Conservation (phyloP, 768 basidiomycete genomes). For the Hypsizygus marmoreus region DNA sequence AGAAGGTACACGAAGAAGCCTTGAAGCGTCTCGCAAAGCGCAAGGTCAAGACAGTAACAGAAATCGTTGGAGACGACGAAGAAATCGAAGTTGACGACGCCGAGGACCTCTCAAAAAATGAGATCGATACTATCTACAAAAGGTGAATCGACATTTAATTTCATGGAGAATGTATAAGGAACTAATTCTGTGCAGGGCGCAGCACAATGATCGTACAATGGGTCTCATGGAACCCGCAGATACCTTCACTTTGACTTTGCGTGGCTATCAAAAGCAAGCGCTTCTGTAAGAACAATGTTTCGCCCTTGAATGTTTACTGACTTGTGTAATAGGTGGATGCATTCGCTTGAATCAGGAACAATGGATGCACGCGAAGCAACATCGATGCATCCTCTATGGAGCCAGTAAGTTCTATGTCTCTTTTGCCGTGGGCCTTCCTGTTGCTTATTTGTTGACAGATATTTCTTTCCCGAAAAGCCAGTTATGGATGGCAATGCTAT, state of each 20-base stretch:
- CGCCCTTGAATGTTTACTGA: neutral
- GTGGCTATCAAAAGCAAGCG: conserved; percentile 94
- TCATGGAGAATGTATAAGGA: neutral
- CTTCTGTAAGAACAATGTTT: conserved; percentile 50
- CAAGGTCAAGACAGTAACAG: conserved; percentile 49
- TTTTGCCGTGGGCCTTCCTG: neutral
- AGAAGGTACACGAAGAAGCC: conserved; percentile 39
- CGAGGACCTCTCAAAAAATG: conserved; percentile 79
- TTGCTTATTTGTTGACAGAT: conserved; percentile 61
- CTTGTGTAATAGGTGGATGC: conserved; percentile 74
- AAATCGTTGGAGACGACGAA: conserved; percentile 80
- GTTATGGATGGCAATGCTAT: conserved; percentile 53
- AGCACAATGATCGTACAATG: conserved; percentile 75
- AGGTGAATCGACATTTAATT: conserved; percentile 48
- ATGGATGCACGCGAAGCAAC: conserved; percentile 65
- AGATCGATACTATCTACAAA: conserved; percentile 82
- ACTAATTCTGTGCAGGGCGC: conserved; percentile 57
- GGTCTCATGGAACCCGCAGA: conserved; percentile 79
- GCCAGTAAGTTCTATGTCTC: conserved; percentile 58
- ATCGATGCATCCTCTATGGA: conserved; percentile 94
- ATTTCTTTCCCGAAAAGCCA: conserved; percentile 68
- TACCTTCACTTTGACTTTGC: conserved; percentile 73
- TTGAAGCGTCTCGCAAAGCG: conserved; percentile 42
- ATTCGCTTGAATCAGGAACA: conserved; percentile 77
- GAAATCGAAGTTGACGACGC: conserved; percentile 83